Base-by-base conservation (phyloP, 2,329 filamentous ascomycete genomes). In the Fusarium fujikuroi region DNA sequence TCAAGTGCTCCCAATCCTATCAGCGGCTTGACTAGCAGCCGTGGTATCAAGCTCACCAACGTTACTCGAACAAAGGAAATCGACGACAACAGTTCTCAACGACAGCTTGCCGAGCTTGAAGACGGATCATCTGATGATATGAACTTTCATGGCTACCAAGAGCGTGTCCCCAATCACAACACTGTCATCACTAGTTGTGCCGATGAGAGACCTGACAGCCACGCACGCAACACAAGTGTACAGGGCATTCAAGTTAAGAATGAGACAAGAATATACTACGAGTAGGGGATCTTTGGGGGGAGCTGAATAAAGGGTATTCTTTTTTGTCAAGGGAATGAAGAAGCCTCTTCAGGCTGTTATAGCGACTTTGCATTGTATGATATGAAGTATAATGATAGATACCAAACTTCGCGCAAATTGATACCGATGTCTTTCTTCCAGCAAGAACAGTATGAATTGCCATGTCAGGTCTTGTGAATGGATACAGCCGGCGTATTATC, bases 241-340 rank as follows among this genome's bases (percentile, higher is more conserved):
- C 64, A 72, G 16, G 69, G 69, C 15, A 72, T 72, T 21, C 63
- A 72, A 39, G 69, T 72, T 19, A 72, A 72, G 54, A 72, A 72
- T 46, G 69, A 72, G 54, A 72, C 69, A 3, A 61, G 46, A 28
- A 70, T 72, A 23, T 69, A 69, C 40, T 72, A 72, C 16, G 69
- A 69, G 23, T 54, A 39, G 36, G 15, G 9, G 3, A 9, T 9
- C 7, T 21, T 21, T 2, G 1, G 7, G 7, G 3, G 14, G 6
- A 15, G 12, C 19, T 9, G 25, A 28, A 28, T 28, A 28, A 28
- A 28, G 25, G 25, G 25, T 28, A 28, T 28, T 28, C 25, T 28
- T 28, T 28, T 28, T 28, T 28, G 25, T 28, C 7, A 28, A 28
- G 25, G 25, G 25, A 28, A 28, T 28, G 25, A 28, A 28, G 25